Percentiles rank a stretch among this genome's conserved stretches.
Evolutionary conservation across 2,329 filamentous ascomycete species (phyloP).

Genomic region (Cercospora sp.): DNA sequence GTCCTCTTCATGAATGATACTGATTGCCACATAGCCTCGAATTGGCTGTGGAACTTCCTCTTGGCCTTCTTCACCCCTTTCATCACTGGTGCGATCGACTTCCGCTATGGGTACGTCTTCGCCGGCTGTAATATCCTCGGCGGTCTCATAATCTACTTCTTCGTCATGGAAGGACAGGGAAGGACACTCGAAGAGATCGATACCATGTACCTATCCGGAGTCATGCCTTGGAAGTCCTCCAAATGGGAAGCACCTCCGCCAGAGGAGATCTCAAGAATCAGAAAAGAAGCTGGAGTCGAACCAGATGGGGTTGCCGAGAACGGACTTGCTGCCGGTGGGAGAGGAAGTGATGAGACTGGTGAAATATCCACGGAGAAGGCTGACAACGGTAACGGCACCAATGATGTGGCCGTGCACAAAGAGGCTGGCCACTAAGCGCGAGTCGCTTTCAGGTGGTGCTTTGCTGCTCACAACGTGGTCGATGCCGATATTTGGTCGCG

Average conservation of each 20-base stretch:
- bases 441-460: neutral
- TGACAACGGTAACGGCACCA: neutral
- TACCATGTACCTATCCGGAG: slow-evolving; percentile 61
- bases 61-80: slow-evolving; percentile 73
- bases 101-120: slow-evolving; percentile 74
- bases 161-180: slow-evolving; percentile 72
- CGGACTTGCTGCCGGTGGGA: neutral
- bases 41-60: slow-evolving; percentile 54
- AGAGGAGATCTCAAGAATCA: slow-evolving; percentile 32
- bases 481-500: neutral
- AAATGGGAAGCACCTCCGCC: slow-evolving; percentile 38
- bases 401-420: slow-evolving; percentile 14
- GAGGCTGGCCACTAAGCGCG: neutral
- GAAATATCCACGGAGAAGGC: slow-evolving; percentile 11
- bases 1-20: neutral
- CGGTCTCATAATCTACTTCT: slow-evolving; percentile 70
- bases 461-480: neutral
- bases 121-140: slow-evolving; percentile 70
- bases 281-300: slow-evolving; percentile 21
- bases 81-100: slow-evolving; percentile 70
- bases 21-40: slow-evolving; percentile 46
- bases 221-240: slow-evolving; percentile 36
- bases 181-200: slow-evolving; percentile 50
- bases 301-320: slow-evolving; percentile 10
- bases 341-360: slow-evolving; percentile 13